These are phyloP conservation scores for Mycena leptocephala DNA, from an alignment of 768 basidiomycete species.

Conservation along the genomic window DNA sequence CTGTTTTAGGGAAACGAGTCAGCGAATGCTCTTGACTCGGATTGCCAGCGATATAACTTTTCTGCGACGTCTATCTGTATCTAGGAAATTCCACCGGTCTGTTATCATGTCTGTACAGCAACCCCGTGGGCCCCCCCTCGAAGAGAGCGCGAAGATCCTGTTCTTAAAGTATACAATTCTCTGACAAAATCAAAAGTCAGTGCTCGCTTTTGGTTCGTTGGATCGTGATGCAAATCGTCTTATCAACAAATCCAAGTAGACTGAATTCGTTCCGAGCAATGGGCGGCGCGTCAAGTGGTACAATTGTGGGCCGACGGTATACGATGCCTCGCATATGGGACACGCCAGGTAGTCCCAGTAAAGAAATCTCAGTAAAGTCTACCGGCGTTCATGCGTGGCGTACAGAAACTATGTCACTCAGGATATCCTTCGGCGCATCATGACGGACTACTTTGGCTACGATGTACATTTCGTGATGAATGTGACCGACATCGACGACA, in stretches of 20 bases:
- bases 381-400: slow-evolving; percentile 3
- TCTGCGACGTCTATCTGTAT: slow-evolving; percentile 16
- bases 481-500: slow-evolving; percentile 99
- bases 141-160: slow-evolving; percentile 67
- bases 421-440: slow-evolving; percentile 90
- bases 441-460: slow-evolving; percentile 97
- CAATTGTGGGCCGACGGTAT: slow-evolving; percentile 99
- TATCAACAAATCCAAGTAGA: slow-evolving; percentile 58
- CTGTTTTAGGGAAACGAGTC: not conserved
- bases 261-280: slow-evolving; percentile 80
- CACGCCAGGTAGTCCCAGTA: slow-evolving; percentile 86
- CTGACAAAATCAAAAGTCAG: slow-evolving; percentile 91
- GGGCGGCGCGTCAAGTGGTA: slow-evolving; percentile 96
- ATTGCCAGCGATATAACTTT: slow-evolving; percentile 20
- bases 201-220: slow-evolving; percentile 35
- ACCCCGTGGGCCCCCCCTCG: slow-evolving; percentile 71
- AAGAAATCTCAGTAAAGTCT: not conserved
- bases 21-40: slow-evolving; percentile 36
- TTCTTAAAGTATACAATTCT: slow-evolving; percentile 92
- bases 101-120: slow-evolving; percentile 73
- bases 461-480: slow-evolving; percentile 99
- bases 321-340: slow-evolving; percentile 98
- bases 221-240: slow-evolving; percentile 34
- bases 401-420: slow-evolving; percentile 96
- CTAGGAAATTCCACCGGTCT: slow-evolving; percentile 15